These are phyloP conservation scores for Fusarium sororula DNA, from an alignment of 2,329 filamentous ascomycete genomes.

Conservation along the genomic window DNA sequence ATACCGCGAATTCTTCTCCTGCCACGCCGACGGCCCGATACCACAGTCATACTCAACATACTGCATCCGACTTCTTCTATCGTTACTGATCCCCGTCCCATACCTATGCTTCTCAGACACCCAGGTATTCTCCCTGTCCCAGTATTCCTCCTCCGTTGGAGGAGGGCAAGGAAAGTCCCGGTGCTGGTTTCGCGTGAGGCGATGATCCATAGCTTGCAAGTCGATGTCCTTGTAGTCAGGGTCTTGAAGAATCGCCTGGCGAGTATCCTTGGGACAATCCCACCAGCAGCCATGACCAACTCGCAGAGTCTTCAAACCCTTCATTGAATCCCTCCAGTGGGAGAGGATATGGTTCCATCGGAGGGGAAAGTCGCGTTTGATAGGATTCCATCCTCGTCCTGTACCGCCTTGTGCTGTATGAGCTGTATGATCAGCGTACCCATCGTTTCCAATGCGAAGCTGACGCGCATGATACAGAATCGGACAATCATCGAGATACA, in stretches of 20 bases:
- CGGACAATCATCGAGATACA: slow-evolving; percentile 56
- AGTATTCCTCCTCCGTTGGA: rapidly evolving
- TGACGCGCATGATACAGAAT: slow-evolving; percentile 41
- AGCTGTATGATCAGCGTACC: not conserved
- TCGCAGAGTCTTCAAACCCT: slow-evolving; percentile 6
- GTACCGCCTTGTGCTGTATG: not conserved
- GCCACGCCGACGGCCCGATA: not conserved
- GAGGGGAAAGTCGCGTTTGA: not conserved
- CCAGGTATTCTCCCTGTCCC: not conserved
- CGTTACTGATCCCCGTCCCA: not conserved
- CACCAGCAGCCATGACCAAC: not conserved
- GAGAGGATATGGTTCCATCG: slow-evolving; percentile 24
- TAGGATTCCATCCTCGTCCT: rapidly evolving
- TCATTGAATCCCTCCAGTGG: slow-evolving; percentile 11
- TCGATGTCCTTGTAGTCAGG: not conserved
- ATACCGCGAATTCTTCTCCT: not conserved
- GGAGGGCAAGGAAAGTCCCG: not conserved
- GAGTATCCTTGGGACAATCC: not conserved
- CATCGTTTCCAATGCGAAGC: not conserved
- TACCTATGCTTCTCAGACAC: not conserved
- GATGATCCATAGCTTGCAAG: not conserved
- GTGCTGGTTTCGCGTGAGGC: not conserved
- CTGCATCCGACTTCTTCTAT: not conserved
- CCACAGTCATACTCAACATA: slow-evolving; percentile 11
- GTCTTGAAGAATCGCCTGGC: rapidly evolving